Evolutionary conservation across 164 flowering plant genomes (phyloP).

Genomic region (Sextonia rubra): DNA sequence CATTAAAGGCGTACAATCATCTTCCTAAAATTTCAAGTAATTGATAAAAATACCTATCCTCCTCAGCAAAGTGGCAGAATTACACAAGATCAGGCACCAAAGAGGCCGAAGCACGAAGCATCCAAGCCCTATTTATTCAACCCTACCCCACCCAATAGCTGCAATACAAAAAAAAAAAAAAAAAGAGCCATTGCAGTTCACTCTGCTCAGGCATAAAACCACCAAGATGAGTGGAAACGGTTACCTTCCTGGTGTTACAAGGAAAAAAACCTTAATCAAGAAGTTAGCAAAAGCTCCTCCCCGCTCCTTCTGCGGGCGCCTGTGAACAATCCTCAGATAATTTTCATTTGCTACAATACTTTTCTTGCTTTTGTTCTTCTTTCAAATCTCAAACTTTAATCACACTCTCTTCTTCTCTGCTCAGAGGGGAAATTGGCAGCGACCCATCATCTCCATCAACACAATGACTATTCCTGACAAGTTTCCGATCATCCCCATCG

Average conservation of each 20-base stretch:
- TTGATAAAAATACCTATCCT: constrained; percentile 4
- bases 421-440: not conserved
- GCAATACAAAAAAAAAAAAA: too few relatives aligned
- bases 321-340: not conserved
- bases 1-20: not conserved
- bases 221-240: not conserved
- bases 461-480: constrained; percentile 8
- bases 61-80: constrained; percentile 4
- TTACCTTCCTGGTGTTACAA: not conserved
- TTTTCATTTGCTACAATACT: not conserved
- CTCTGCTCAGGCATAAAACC: not conserved
- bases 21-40: constrained; percentile 4
- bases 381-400: not conserved
- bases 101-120: not conserved
- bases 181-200: not conserved
- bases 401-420: constrained; percentile 2
- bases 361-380: too few relatives aligned
- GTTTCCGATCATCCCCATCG: constrained; percentile 7
- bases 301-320: not conserved
- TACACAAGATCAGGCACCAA: not conserved
- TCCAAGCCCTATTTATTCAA: not conserved
- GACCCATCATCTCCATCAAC: constrained; percentile 10
- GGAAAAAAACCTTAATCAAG: not conserved
- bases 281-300: not conserved
- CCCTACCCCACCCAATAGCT: constrained; percentile 2